Base-by-base conservation (phyloP, 2,329 filamentous ascomycete species). In the Podosphaera fusca region DNA sequence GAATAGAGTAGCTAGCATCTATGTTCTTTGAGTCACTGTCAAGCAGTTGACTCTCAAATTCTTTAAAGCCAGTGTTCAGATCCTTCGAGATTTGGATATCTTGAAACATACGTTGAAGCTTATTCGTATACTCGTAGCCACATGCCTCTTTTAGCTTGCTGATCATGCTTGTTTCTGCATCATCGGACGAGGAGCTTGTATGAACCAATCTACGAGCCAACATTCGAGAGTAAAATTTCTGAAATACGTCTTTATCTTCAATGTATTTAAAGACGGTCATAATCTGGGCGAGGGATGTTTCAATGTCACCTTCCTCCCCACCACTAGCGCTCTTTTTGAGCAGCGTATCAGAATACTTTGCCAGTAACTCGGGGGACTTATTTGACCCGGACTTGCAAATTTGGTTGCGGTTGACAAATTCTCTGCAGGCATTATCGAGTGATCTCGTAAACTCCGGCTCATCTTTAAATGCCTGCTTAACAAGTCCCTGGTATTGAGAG, bases 261-360 rank as follows among this genome's bases (percentile, higher is more conserved):
- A 98, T 96, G 71, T 98, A 98, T 73, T 96, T 96, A 79, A 98
- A 98, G 57, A 98, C 87, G 1, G 90, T 95, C 92, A 98, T 98
- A 65, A 98, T 92, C 69, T 95, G 87, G 29, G 80, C 81, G 35
- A 96, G 74, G 36, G 87, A 84, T 62, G 84, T 83, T 71, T 98
- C 92, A 64, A 96, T 77, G 66, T 98, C 90, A 36, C 86, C 84
- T 67, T 98, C 92, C 67, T 96, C 92, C 12, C 88, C 87, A 64
- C 88, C 87, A 64, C 89, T 94, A 35, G 85, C 85, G 63, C 87
- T 90, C 75, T 95, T 95, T 70, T 92, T 90, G 55, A 98, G 75
- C 36, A 98, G 74, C 8, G 88, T 82, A 69, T 98, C 92, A 36
- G 89, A 87, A 69, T 98, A 96, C 70, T 95, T 95, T 67, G 92